These are phyloP conservation scores for Neonectria faginata DNA, from an alignment of 2,329 filamentous ascomycete species.

Conservation along the genomic window DNA sequence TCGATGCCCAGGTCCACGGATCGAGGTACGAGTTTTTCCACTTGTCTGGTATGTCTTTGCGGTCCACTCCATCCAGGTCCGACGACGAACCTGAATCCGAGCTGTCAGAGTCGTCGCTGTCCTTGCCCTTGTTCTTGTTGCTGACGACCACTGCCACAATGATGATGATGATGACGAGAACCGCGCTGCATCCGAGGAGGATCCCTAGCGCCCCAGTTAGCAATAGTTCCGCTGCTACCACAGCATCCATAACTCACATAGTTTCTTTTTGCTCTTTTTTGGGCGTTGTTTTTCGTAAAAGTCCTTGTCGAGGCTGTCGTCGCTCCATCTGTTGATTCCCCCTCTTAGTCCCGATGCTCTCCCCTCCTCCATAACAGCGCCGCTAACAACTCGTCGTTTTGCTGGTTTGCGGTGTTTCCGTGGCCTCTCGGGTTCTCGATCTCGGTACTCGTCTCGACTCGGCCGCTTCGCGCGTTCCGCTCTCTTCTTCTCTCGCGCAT, in stretches of 20 bases:
- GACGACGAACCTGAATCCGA: slow-evolving; percentile 46
- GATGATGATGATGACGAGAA: slow-evolving; percentile 75
- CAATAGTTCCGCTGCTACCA: background rate
- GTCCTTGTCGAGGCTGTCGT: slow-evolving; percentile 62
- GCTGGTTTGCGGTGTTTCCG: slow-evolving; percentile 56
- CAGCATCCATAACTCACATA: slow-evolving; percentile 60
- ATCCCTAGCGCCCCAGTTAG: slow-evolving; percentile 61
- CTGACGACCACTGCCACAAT: slow-evolving; percentile 74
- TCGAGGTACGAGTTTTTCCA: slow-evolving; percentile 84
- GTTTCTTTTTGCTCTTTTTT: slow-evolving; percentile 68
- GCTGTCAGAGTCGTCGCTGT: slow-evolving; percentile 16
- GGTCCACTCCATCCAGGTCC: slow-evolving; percentile 63
- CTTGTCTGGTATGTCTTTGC: slow-evolving; percentile 69
- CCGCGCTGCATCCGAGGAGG: slow-evolving; percentile 62
- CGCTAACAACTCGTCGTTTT: slow-evolving; percentile 75
- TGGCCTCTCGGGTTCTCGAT: slow-evolving; percentile 43
- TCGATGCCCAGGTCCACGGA: slow-evolving; percentile 92
- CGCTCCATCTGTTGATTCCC: slow-evolving; percentile 53
- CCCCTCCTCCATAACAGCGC: slow-evolving; percentile 76
- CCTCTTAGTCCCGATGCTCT: slow-evolving; percentile 58
- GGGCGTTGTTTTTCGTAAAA: slow-evolving; percentile 56
- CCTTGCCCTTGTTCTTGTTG: slow-evolving; percentile 68
- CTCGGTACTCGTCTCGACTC: slow-evolving; percentile 39
- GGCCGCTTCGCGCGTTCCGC: slow-evolving; percentile 54
- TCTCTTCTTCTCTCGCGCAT: slow-evolving; percentile 63